Evolutionary conservation across 2,329 filamentous ascomycete species (phyloP).

Genomic region (Chaetomiaceae sp.): DNA sequence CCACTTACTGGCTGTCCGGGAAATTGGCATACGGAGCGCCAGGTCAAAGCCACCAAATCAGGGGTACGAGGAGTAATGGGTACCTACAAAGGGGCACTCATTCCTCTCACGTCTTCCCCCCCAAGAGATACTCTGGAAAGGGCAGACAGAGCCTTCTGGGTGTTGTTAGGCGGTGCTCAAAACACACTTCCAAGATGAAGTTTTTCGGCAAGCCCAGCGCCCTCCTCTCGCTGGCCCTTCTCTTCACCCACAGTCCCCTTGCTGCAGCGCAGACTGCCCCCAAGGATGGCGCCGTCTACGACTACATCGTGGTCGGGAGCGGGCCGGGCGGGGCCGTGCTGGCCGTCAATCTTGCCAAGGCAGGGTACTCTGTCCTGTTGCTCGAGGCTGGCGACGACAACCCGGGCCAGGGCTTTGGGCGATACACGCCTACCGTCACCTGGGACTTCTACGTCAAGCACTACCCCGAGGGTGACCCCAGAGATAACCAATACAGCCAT

Average conservation of each 20-base stretch:
- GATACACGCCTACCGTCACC: constrained; percentile 20
- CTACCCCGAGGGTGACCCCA: constrained; percentile 40
- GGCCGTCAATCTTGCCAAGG: constrained; percentile 53
- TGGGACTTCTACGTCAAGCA: constrained; percentile 58
- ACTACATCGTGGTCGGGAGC: constrained; percentile 59
- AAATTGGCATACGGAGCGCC: too few species aligned
- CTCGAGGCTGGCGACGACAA: constrained; percentile 45
- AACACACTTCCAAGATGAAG: constrained; percentile 1
- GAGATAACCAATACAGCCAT: constrained; percentile 47
- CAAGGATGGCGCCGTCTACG: constrained; percentile 35
- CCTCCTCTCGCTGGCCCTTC: constrained; percentile 1
- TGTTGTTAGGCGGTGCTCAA: too few species aligned
- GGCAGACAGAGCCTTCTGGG: too few species aligned
- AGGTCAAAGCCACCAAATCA: too few species aligned
- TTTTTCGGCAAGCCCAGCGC: constrained; percentile 1
- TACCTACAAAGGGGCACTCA: too few species aligned
- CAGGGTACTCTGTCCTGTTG: constrained; percentile 54
- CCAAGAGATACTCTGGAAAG: too few species aligned
- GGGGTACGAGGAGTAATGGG: too few species aligned
- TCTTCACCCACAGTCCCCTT: neutral
- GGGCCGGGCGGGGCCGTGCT: constrained; percentile 56
- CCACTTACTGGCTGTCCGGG: too few species aligned
- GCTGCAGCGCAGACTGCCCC: constrained; percentile 1
- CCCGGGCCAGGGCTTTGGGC: neutral
- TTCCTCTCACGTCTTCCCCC: too few species aligned